A percentile compares a stretch with the other conserved stretches of the same genome.
These are phyloP conservation scores for Hypoxylon sp. DNA, from an alignment of 2,329 filamentous ascomycete genomes.

Conservation along the genomic window DNA sequence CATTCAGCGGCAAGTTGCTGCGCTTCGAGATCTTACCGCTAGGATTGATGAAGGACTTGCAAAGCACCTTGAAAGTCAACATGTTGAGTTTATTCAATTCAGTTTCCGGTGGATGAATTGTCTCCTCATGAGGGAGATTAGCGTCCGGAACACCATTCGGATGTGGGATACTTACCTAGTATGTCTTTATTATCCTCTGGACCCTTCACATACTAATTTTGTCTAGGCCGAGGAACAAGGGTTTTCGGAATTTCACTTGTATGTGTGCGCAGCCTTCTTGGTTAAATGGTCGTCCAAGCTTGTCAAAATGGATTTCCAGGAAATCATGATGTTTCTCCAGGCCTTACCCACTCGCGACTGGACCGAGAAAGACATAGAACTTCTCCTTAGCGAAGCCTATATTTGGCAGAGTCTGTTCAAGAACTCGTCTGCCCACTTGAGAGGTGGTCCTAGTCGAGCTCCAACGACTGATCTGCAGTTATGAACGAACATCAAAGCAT, in stretches of 20 bases:
- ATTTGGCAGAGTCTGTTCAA: conserved; percentile 99
- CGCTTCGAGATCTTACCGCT: conserved; percentile 88
- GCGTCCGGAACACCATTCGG: conserved; percentile 93
- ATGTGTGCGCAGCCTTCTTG: conserved; percentile 96
- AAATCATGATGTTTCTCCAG: conserved; percentile 99
- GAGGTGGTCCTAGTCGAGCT: conserved; percentile 61
- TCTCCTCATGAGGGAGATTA: conserved; percentile 96
- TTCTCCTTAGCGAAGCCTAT: conserved; percentile 94
- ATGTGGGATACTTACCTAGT: conserved; percentile 99
- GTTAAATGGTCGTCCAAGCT: conserved; percentile 98
- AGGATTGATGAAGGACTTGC: conserved; percentile 87
- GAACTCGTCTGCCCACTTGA: conserved; percentile 90
- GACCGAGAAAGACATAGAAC: conserved; percentile 98
- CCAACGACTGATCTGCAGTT: conserved; percentile 58
- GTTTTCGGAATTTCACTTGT: conserved; percentile 97
- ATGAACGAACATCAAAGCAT: conserved; percentile 27
- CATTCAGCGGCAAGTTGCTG: conserved; percentile 92
- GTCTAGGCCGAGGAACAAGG: conserved; percentile 94
- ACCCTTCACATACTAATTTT: conserved; percentile 24
- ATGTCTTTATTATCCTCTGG: conserved; percentile 54
- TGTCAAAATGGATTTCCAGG: conserved; percentile 97
- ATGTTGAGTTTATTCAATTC: conserved; percentile 99
- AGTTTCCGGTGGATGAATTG: conserved; percentile 99
- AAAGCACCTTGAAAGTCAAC: conserved; percentile 89
- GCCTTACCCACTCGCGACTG: conserved; percentile 91